phyloP scores from a whole-genome alignment of 2,329 filamentous ascomycete species.

The Cladosporium halotolerans region DNA sequence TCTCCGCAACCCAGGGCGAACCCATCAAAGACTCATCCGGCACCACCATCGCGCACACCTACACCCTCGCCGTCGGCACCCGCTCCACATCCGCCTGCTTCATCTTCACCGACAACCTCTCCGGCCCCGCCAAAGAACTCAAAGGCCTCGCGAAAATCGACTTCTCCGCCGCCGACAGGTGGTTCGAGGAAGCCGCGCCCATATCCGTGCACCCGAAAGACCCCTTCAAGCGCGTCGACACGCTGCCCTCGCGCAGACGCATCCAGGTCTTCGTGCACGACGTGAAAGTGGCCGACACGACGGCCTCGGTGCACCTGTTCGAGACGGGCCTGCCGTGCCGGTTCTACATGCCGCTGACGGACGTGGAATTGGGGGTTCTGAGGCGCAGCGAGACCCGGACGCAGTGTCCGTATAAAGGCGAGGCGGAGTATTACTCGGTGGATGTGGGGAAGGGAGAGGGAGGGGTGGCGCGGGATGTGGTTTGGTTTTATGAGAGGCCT shows the following conservation, averaged over 20 bases:
- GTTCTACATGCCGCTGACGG: slow-evolving; percentile 53
- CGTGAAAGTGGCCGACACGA: slow-evolving; percentile 41
- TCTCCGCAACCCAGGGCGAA: slow-evolving; percentile 18
- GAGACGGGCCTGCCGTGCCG: slow-evolving; percentile 56
- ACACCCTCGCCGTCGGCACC: slow-evolving; percentile 18
- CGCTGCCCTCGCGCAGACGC: slow-evolving; percentile 49
- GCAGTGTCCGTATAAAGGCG: slow-evolving; percentile 62
- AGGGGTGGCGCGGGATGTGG: slow-evolving; percentile 44
- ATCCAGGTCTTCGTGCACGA: slow-evolving; percentile 48
- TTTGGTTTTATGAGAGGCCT: slow-evolving; percentile 59
- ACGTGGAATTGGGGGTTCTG: slow-evolving; percentile 43
- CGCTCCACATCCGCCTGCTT: slow-evolving; percentile 18
- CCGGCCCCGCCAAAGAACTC: slow-evolving; percentile 14
- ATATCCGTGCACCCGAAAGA: slow-evolving; percentile 61
- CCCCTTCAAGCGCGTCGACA: slow-evolving; percentile 59
- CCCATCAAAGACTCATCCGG: slow-evolving; percentile 15
- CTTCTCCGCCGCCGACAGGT: slow-evolving; percentile 33
- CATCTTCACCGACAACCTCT: slow-evolving; percentile 17
- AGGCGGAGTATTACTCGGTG: slow-evolving; percentile 56
- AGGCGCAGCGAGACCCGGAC: slow-evolving; percentile 48
- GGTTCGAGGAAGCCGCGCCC: slow-evolving; percentile 54
- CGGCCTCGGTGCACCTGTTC: slow-evolving; percentile 47
- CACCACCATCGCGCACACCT: slow-evolving; percentile 20
- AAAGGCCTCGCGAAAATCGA: slow-evolving; percentile 23
- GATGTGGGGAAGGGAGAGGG: slow-evolving; percentile 32